phyloP scores from a whole-genome alignment of 139 green algal species.

The Chlorella sp. region DNA sequence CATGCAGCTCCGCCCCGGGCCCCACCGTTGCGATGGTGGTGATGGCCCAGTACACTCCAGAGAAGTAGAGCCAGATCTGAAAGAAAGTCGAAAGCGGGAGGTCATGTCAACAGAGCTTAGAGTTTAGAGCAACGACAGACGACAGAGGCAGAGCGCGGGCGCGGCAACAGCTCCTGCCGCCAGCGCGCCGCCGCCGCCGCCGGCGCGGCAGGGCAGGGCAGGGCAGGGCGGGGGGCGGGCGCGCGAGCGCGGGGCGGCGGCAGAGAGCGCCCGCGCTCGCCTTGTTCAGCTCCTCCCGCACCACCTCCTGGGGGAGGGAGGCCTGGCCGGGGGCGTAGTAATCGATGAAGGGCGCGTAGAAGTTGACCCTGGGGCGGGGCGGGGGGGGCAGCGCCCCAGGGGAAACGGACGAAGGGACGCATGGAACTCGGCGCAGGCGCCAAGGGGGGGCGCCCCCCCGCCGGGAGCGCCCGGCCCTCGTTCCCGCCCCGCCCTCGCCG shows the following conservation, averaged over 20 bases:
- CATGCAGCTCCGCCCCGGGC: not conserved
- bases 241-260: too few relatives aligned
- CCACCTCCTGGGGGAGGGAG: not conserved
- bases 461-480: not conserved
- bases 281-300: not conserved
- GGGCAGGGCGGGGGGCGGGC: not conserved
- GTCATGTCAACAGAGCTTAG: not conserved
- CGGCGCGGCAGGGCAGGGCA: not conserved
- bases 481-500: too few relatives aligned
- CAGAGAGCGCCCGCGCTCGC: not conserved
- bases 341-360: constrained; percentile 26
- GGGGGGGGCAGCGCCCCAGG: not conserved
- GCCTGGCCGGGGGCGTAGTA: not conserved
- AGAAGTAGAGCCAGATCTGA: constrained; percentile 34
- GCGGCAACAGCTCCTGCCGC: not conserved
- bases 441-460: not conserved
- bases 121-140: not conserved
- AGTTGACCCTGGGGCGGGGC: constrained; percentile 35
- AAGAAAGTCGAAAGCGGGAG: not conserved
- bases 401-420: not conserved
- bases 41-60: constrained; percentile 46
- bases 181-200: not conserved
- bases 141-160: not conserved
- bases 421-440: not conserved
- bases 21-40: constrained; percentile 36